Evolutionary conservation across 495 filamentous ascomycete genomes (phyloP), one percentile per base, ranked within the genome.

Genomic region (Neurospora discreta): DNA sequence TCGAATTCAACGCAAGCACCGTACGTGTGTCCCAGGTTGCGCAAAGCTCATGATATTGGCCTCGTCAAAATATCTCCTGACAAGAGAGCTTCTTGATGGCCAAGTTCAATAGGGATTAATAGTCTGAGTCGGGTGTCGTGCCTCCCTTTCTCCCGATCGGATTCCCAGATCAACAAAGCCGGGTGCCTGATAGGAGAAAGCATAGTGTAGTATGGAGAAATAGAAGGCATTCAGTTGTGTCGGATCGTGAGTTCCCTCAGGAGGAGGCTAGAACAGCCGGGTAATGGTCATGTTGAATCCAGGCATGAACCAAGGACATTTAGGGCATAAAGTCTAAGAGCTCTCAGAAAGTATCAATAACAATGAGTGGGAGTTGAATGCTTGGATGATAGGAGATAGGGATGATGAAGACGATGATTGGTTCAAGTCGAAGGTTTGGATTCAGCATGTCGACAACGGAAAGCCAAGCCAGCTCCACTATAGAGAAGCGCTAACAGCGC

Each of bases 81-180:
- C 73, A 77, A 67, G 73, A 76, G 70, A 74, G 67, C 70, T 77
- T 76, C 8, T 40, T 73, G 33, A 69, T 76, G 13, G 76, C 74
- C 68, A 77, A 76, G 70, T 73, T 74, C 23, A 74, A 77, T 46
- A 74, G 70, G 41, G 71, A 77, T 44, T 69, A 73, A 76, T 60
- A 73, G 73, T 75, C 60, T 6, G 18, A n/a, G n/a, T 44, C 3
- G 42, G 16, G 42, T 9, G 18, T 44, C 7, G 42, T 44, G 16
- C 42, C 42, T 44, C 42, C 7, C 42, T 44, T 44, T 7, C 43
- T 44, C 18, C 18, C 1, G 41, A 7, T 18, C 41, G 5, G 16
- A 1, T 18, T 15, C 15, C 15, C 41, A 43, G 18, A 15, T 18
- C 5, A 18, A 43, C 41, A 16, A 15, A 18, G 41, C 41, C 16